Percentiles rank a stretch among this genome's conserved stretches.
Conservation (phyloP, 2,329 filamentous ascomycete genomes). For the Chaetothyriales sp. region DNA sequence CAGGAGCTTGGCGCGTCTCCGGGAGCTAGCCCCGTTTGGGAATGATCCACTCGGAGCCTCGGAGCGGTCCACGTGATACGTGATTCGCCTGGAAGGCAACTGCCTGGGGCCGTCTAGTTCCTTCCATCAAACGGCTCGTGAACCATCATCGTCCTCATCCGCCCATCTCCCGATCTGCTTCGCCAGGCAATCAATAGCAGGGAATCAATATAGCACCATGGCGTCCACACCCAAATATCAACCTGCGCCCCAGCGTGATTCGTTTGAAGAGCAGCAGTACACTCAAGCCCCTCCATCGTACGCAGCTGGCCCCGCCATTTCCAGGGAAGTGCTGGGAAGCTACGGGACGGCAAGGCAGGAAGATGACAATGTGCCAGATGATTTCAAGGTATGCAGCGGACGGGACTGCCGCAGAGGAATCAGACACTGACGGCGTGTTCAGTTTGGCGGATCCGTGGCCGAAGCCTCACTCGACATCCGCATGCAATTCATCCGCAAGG, state of each 20-base stretch:
- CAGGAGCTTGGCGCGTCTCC: too few relatives aligned
- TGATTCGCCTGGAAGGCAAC: too few relatives aligned
- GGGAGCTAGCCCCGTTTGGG: too few relatives aligned
- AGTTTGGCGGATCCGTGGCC: constrained; percentile 86
- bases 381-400: constrained; percentile 64
- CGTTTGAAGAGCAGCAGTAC: constrained; percentile 58
- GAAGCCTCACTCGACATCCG: constrained; percentile 92
- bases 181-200: neutral
- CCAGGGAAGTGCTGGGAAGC: constrained; percentile 46
- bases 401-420: neutral
- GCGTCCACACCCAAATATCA: constrained; percentile 55
- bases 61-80: too few relatives aligned
- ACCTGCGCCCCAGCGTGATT: constrained; percentile 72
- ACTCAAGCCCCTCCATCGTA: constrained; percentile 76
- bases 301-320: constrained; percentile 40
- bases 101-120: neutral
- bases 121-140: neutral
- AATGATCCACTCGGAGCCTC: too few relatives aligned
- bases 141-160: too few relatives aligned
- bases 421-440: constrained; percentile 12
- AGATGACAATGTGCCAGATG: constrained; percentile 85
- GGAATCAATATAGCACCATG: too few relatives aligned
- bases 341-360: constrained; percentile 53
- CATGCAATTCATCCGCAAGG: constrained; percentile 93
- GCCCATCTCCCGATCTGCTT: neutral